Conservation (phyloP, 1,284 basidiomycete genomes). For the Stereum hirsutum region DNA sequence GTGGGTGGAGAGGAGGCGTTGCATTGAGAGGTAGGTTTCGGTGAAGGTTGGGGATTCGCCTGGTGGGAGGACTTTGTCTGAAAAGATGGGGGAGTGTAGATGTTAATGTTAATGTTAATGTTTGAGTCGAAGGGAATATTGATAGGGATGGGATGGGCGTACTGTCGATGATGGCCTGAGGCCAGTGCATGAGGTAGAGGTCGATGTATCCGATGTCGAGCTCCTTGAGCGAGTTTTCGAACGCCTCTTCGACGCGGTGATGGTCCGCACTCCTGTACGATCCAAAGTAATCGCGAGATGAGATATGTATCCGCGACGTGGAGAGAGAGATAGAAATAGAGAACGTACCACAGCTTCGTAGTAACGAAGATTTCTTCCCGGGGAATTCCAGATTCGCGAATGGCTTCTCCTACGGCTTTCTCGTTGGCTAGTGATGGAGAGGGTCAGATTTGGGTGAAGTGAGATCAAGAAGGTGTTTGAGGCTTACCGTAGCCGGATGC, state of each 20-base stretch:
- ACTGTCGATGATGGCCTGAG: constrained; percentile 13
- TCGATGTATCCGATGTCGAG: constrained; percentile 61
- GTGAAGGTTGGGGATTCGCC: constrained; percentile 36
- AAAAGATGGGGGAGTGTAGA: neutral
- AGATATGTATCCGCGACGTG: too few species aligned
- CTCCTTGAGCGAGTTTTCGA: constrained; percentile 45
- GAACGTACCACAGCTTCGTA: too few species aligned
- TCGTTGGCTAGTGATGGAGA: too few species aligned
- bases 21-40: constrained; percentile 47
- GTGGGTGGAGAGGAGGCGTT: too few species aligned
- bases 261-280: constrained; percentile 27
- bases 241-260: constrained; percentile 37
- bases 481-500: too few species aligned
- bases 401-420: too few species aligned
- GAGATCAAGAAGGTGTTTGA: too few species aligned
- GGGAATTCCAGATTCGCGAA: too few species aligned
- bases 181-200: constrained; percentile 66
- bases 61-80: constrained; percentile 19
- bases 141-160: constrained; percentile 2
- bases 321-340: too few species aligned
- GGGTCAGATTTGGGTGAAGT: too few species aligned
- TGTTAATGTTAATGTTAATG: neutral
- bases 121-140: neutral
- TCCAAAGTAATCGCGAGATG: too few species aligned
- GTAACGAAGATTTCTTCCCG: too few species aligned